These are phyloP conservation scores for Epichloe gansuensis DNA, from an alignment of 2,329 filamentous ascomycete genomes.

Conservation along the genomic window DNA sequence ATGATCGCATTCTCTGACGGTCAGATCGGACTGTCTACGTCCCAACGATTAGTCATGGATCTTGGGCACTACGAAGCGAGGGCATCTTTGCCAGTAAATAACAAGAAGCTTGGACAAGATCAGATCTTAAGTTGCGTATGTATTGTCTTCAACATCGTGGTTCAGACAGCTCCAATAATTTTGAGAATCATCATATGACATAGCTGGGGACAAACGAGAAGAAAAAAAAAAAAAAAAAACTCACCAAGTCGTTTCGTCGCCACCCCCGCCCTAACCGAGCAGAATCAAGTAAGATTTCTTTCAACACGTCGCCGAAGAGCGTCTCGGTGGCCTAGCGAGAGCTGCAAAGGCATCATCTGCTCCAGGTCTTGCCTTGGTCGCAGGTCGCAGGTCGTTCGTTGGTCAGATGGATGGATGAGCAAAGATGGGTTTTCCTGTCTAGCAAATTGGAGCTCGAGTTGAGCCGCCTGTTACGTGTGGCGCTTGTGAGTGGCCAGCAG, in stretches of 20 bases:
- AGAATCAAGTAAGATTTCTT: slow-evolving; percentile 1
- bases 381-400: background rate
- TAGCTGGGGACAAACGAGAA: background rate
- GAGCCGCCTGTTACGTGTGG: background rate
- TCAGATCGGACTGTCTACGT: background rate
- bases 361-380: background rate
- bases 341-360: slow-evolving; percentile 6
- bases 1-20: background rate
- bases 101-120: background rate
- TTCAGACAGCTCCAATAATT: slow-evolving; percentile 69
- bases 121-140: slow-evolving; percentile 39
- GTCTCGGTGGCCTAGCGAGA: slow-evolving; percentile 3
- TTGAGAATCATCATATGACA: slow-evolving; percentile 29
- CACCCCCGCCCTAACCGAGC: too few species aligned
- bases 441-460: background rate
- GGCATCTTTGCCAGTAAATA: background rate
- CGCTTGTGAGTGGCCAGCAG: background rate
- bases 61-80: background rate
- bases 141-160: slow-evolving; percentile 47
- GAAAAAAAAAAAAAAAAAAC: background rate
- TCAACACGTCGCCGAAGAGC: slow-evolving; percentile 4
- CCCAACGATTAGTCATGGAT: background rate
- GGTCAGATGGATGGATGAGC: background rate
- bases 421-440: background rate
- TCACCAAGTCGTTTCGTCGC: background rate